Conservation (phyloP, 2,329 filamentous ascomycete genomes). For the Aspergillus novoparasiticus region DNA sequence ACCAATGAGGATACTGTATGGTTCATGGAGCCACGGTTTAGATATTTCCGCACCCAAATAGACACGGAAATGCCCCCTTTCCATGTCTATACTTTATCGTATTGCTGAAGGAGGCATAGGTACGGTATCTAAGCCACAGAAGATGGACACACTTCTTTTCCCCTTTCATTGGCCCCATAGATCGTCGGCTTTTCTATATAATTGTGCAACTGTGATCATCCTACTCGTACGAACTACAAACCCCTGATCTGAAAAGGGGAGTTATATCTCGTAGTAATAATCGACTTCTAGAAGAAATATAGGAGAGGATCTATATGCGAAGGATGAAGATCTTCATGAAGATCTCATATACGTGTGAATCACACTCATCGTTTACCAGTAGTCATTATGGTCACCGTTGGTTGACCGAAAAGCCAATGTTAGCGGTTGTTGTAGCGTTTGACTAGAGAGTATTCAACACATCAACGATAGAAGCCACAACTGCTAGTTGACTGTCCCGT, state of each 20-base stretch:
- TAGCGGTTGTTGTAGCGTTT: not conserved
- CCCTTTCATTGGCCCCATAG: not conserved
- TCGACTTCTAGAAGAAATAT: not conserved
- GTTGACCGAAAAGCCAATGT: no score
- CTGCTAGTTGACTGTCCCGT: not conserved
- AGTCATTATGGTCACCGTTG: not conserved
- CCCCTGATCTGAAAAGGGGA: not conserved
- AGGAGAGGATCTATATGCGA: not conserved
- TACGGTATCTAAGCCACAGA: not conserved
- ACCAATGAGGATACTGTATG: no score
- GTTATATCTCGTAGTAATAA: not conserved
- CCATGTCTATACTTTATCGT: not conserved
- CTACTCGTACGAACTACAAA: not conserved
- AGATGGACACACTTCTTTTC: not conserved
- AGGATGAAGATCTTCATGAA: not conserved
- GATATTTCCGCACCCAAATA: not conserved
- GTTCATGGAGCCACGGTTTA: no score
- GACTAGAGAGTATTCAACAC: not conserved
- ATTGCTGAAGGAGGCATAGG: not conserved
- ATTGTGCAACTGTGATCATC: not conserved
- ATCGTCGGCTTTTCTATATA: not conserved
- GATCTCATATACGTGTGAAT: not conserved
- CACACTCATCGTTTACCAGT: not conserved
- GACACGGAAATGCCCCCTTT: not conserved
- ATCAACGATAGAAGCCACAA: not conserved